Percentiles rank a stretch among this genome's conserved stretches.
Conservation (phyloP, 1,284 basidiomycete species). For the Boletus sp. region DNA sequence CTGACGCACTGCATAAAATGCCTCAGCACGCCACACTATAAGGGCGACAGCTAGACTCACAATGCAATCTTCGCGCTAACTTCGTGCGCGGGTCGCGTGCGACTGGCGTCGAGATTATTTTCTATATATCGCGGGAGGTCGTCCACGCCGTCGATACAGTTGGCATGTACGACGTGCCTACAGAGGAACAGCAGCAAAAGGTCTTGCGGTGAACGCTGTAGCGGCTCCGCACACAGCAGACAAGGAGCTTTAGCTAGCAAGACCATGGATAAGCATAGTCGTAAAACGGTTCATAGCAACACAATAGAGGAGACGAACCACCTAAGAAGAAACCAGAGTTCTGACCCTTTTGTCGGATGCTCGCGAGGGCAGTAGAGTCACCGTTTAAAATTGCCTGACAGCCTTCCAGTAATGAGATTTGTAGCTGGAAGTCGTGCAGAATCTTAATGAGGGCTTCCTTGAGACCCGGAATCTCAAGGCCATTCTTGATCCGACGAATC, state of each 20-base stretch:
- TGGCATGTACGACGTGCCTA: constrained; percentile 83
- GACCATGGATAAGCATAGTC: constrained; percentile 1
- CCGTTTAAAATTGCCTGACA: constrained; percentile 86
- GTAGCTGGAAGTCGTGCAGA: constrained; percentile 91
- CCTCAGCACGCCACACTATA: constrained; percentile 5
- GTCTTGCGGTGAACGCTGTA: constrained; percentile 62
- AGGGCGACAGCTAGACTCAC: constrained; percentile 48
- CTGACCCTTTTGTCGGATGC: constrained; percentile 73
- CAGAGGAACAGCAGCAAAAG: constrained; percentile 82
- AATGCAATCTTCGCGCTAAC: constrained; percentile 74
- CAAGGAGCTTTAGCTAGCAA: constrained; percentile 62
- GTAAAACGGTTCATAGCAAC: neutral
- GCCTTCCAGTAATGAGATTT: constrained; percentile 88
- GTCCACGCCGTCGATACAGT: constrained; percentile 63
- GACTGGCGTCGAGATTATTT: constrained; percentile 43
- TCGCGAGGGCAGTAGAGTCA: constrained; percentile 78
- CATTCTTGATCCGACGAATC: constrained; percentile 93
- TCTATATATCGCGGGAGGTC: constrained; percentile 55
- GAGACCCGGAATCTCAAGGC: constrained; percentile 93
- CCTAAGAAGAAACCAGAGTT: constrained; percentile 76
- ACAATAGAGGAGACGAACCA: constrained; percentile 44
- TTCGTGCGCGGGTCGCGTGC: constrained; percentile 46
- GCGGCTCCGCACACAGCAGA: constrained; percentile 62
- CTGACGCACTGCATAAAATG: constrained; percentile 57
- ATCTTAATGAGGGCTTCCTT: constrained; percentile 97